These are phyloP conservation scores for Ampelocalamus luodianensis DNA, from an alignment of 176 grass and related monocot genomes.

Conservation along the genomic window DNA sequence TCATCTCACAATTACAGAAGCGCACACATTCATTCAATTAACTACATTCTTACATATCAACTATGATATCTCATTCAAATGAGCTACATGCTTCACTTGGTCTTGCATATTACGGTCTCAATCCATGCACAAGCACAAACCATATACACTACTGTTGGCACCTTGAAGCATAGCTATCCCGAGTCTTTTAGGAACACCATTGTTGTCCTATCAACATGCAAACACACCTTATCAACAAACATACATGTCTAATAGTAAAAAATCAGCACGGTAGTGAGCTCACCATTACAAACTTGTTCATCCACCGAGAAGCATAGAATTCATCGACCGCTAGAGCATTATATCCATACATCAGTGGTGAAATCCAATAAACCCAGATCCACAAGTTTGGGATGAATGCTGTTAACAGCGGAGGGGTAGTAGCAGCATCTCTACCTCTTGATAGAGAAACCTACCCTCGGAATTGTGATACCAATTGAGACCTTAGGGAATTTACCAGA, in stretches of 20 bases:
- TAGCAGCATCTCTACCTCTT: too few species aligned
- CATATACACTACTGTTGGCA: constrained; percentile 28
- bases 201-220: constrained; percentile 51
- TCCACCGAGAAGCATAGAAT: constrained; percentile 94
- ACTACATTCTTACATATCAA: too few species aligned
- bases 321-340: constrained; percentile 94
- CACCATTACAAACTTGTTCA: constrained; percentile 63
- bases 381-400: constrained; percentile 87
- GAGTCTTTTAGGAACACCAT: constrained; percentile 58
- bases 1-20: too few species aligned
- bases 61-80: too few species aligned
- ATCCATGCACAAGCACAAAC: too few species aligned
- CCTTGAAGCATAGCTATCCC: constrained; percentile 69
- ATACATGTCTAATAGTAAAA: neutral
- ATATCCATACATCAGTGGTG: constrained; percentile 81
- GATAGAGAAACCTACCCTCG: too few species aligned
- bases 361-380: constrained; percentile 98
- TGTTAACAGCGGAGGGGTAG: constrained; percentile 31
- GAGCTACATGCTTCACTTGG: too few species aligned
- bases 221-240: constrained; percentile 30
- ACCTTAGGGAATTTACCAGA: too few species aligned
- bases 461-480: too few species aligned
- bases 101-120: too few species aligned
- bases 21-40: too few species aligned
- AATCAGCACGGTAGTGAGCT: constrained; percentile 9